Conservation (phyloP, 176 grass and related monocot genomes). For the Avena atlantica region DNA sequence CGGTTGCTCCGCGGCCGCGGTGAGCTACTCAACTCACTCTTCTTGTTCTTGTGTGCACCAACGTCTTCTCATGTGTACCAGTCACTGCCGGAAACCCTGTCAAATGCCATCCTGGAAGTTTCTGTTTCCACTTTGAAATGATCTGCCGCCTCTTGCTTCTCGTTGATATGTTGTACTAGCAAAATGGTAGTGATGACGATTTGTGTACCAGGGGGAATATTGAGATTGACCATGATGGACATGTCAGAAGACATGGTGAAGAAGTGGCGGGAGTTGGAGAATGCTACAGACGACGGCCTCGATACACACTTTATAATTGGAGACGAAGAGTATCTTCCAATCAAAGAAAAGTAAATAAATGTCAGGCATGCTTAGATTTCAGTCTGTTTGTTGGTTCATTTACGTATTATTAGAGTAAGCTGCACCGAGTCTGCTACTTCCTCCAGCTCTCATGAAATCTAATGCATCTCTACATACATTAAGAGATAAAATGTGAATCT, state of each 20-base stretch:
- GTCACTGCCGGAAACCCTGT: neutral
- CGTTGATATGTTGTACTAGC: slow-evolving; percentile 20
- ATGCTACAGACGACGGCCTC: slow-evolving; percentile 31
- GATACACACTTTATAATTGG: slow-evolving; percentile 71
- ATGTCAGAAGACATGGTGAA: slow-evolving; percentile 89
- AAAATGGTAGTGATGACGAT: neutral
- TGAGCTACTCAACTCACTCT: slow-evolving; percentile 36
- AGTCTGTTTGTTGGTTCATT: neutral
- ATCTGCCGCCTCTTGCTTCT: slow-evolving; percentile 12
- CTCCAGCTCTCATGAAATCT: neutral
- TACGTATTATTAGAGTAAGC: neutral
- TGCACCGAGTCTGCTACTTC: neutral
- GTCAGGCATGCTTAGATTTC: neutral
- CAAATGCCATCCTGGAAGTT: neutral
- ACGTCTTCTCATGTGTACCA: neutral
- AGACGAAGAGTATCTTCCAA: slow-evolving; percentile 89
- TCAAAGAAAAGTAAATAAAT: slow-evolving; percentile 78
- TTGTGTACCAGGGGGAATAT: slow-evolving; percentile 75
- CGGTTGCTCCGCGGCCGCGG: slow-evolving; percentile 75
- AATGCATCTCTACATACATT: neutral
- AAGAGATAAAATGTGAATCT: neutral
- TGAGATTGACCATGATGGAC: slow-evolving; percentile 97
- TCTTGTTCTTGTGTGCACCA: neutral
- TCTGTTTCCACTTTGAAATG: neutral
- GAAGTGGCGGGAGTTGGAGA: slow-evolving; percentile 64